phyloP scores from a whole-genome alignment of 2,329 filamentous ascomycete species.

The Penicillium sp. region DNA sequence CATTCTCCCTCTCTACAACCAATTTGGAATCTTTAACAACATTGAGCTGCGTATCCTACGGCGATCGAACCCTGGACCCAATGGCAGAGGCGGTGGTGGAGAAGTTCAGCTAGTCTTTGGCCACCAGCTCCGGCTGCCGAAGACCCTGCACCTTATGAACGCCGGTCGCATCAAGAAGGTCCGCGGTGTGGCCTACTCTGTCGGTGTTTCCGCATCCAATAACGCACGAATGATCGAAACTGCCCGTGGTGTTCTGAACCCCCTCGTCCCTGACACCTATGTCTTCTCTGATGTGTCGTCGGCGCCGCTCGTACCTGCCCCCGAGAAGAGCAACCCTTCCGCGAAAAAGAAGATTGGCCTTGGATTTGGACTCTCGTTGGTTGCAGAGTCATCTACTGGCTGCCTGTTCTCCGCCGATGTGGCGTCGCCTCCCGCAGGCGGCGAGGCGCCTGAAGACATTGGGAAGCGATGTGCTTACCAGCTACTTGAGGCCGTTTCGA shows the following conservation, averaged over 20 bases:
- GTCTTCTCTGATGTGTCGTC: conserved; percentile 63
- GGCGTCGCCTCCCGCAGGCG: conserved; percentile 63
- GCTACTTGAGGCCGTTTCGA: conserved; percentile 69
- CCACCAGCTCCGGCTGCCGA: conserved; percentile 84
- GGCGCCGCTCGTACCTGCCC: conserved; percentile 55
- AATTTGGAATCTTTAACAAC: conserved; percentile 77
- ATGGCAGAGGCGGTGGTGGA: conserved; percentile 72
- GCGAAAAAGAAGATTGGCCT: conserved; percentile 62
- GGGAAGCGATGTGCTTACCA: conserved; percentile 82
- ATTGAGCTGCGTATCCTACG: conserved; percentile 77
- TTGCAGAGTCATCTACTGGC: conserved; percentile 80
- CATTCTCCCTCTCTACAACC: conserved; percentile 80
- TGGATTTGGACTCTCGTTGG: conserved; percentile 80
- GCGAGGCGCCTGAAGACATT: conserved; percentile 78
- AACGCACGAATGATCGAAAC: conserved; percentile 92
- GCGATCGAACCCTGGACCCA: conserved; percentile 66
- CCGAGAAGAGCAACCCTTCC: conserved; percentile 56
- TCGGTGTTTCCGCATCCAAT: conserved; percentile 82
- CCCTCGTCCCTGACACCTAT: conserved; percentile 78
- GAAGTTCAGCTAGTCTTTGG: conserved; percentile 90
- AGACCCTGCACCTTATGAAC: conserved; percentile 80
- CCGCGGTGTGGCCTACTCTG: conserved; percentile 84
- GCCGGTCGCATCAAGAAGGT: conserved; percentile 80
- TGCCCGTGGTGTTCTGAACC: conserved; percentile 76
- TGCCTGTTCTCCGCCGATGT: conserved; percentile 83